Percentiles rank a stretch among this genome's conserved stretches.
These are phyloP conservation scores for Mucor irregularis DNA, from an alignment of 371 early-diverging fungal genomes.

Conservation along the genomic window DNA sequence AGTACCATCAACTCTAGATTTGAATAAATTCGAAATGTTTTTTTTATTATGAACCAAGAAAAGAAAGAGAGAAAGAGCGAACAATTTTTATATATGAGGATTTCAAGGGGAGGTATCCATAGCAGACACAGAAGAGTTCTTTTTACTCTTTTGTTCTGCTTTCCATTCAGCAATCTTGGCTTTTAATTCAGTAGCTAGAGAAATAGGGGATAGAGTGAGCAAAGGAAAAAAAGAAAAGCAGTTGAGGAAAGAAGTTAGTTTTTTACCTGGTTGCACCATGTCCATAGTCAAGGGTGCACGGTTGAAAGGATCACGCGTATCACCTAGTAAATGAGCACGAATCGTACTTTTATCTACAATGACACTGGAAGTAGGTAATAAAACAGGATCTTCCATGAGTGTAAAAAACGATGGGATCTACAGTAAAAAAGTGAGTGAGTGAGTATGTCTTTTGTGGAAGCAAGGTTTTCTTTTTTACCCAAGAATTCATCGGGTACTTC, in stretches of 20 bases:
- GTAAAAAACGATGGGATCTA: constrained; percentile 93
- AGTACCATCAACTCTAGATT: too few relatives aligned
- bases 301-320: constrained; percentile 96
- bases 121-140: neutral
- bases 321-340: constrained; percentile 90
- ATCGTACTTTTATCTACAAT: constrained; percentile 95
- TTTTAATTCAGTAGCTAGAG: constrained; percentile 45
- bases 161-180: constrained; percentile 52
- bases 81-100: neutral
- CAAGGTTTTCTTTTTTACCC: too few relatives aligned
- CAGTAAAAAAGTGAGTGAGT: too few relatives aligned
- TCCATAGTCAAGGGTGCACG: constrained; percentile 82
- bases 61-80: constrained; percentile 1
- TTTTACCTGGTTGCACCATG: constrained; percentile 73
- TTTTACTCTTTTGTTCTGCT: constrained; percentile 34
- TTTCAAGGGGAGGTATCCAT: constrained; percentile 23
- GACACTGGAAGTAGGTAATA: constrained; percentile 84
- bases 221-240: constrained; percentile 8
- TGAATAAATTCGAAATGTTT: neutral
- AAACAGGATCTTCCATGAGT: constrained; percentile 98
- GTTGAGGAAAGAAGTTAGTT: neutral
- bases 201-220: neutral
- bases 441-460: too few relatives aligned
- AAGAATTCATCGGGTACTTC: constrained; percentile 93
- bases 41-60: neutral